Evolutionary conservation across 2,329 filamentous ascomycete species (phyloP).

Genomic region (Rhexocercosporidium sp.): DNA sequence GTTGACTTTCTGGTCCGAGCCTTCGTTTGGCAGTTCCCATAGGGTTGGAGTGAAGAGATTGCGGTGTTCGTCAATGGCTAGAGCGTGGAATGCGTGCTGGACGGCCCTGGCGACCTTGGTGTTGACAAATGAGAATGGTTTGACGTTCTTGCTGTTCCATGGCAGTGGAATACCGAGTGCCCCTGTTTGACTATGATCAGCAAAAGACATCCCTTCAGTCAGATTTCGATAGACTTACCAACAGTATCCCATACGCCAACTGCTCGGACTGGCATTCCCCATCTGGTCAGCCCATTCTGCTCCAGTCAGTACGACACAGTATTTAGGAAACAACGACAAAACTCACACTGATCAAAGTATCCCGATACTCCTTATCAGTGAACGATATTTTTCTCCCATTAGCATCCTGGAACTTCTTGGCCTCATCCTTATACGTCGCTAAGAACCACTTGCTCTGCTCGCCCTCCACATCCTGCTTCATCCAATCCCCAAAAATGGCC

Average conservation of each 20-base stretch:
- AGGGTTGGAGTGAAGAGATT: slow-evolving; percentile 46
- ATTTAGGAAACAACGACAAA: not conserved
- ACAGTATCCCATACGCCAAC: slow-evolving; percentile 57
- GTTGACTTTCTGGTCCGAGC: slow-evolving; percentile 12
- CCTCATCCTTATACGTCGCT: slow-evolving; percentile 14
- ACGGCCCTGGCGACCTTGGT: slow-evolving; percentile 49
- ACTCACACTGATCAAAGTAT: slow-evolving; percentile 32
- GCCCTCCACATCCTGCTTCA: slow-evolving; percentile 32
- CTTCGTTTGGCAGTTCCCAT: slow-evolving; percentile 40
- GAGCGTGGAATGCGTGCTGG: slow-evolving; percentile 54
- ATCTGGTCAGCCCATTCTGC: slow-evolving; percentile 32
- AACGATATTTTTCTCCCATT: slow-evolving; percentile 29
- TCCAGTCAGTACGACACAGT: slow-evolving; percentile 3
- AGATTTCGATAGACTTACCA: slow-evolving; percentile 35
- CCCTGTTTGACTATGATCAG: slow-evolving; percentile 30
- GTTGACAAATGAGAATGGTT: slow-evolving; percentile 47
- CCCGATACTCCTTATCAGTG: slow-evolving; percentile 29
- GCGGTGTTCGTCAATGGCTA: slow-evolving; percentile 54
- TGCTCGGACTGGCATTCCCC: slow-evolving; percentile 46
- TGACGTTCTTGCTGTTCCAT: slow-evolving; percentile 34
- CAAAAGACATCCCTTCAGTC: not conserved
- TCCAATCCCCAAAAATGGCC: slow-evolving; percentile 48
- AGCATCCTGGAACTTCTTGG: slow-evolving; percentile 15
- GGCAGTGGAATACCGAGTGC: slow-evolving; percentile 31
- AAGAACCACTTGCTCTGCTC: slow-evolving; percentile 32